Evolutionary conservation across 2,329 filamentous ascomycete genomes (phyloP).

Genomic region (Chaetomium olivaceum): DNA sequence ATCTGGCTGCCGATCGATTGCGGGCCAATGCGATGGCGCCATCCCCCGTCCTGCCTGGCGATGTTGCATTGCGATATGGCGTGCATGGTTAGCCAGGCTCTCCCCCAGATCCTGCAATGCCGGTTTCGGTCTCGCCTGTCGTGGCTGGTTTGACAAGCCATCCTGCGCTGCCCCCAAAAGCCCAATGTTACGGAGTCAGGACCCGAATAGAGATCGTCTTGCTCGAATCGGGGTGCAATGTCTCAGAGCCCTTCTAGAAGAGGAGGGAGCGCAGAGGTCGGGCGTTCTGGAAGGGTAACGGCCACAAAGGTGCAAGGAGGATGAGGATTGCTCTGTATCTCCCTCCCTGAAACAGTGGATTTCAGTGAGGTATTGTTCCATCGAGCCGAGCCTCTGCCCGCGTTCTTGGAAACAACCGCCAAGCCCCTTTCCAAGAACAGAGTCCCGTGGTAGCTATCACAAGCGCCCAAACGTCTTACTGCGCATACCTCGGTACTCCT

Average conservation of each 20-base stretch:
- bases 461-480: background rate
- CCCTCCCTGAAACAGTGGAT: background rate
- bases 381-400: background rate
- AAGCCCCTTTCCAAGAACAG: background rate
- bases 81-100: conserved; percentile 18
- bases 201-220: background rate
- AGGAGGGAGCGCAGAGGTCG: background rate
- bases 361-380: background rate
- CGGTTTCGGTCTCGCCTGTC: background rate
- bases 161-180: background rate
- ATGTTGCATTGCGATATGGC: conserved; percentile 25
- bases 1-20: conserved; percentile 18
- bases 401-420: background rate
- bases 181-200: conserved; percentile 3
- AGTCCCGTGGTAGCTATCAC: background rate
- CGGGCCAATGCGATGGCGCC: conserved; percentile 27
- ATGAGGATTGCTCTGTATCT: background rate
- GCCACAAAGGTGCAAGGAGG: background rate
- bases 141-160: conserved; percentile 11
- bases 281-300: background rate
- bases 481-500: background rate
- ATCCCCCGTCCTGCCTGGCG: conserved; percentile 18
- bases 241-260: conserved; percentile 7
- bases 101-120: conserved; percentile 11
- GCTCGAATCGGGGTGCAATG: background rate